Base-by-base conservation (phyloP, 495 filamentous ascomycete species). In the Xylaria telfairii region DNA sequence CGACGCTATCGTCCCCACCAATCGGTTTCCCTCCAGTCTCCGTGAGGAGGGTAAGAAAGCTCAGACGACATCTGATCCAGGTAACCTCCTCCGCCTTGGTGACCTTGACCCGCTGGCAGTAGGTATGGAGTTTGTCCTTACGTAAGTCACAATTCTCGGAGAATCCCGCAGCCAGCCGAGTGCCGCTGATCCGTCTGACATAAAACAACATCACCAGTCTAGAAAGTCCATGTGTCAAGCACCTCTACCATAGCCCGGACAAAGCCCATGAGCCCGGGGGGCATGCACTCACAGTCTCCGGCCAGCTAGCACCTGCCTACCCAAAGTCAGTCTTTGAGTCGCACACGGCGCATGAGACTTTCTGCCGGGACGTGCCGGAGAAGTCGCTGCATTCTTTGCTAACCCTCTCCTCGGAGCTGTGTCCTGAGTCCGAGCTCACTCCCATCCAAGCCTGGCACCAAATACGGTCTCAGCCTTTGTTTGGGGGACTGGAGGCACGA, bases 371-470 rank as follows among this genome's bases (percentile, higher is more conserved):
- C 12, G 51, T 62, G 13, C 59, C 72, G 13, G 60, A 73, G 37
- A 46, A 56, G 26, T 74, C 75, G 13, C 74, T 82, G 28, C 73
- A 77, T 51, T 76, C 72, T 1, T 65, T 82, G 12, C 61, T 80
- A 28, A 56, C 39, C 0, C 70, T 81, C 19, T 78, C 79, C 4
- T 68, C 71, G 8, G 73, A 78, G 24, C 62, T 82, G 26, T 72
- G 77, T 26, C 63, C 77, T 21, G 74, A 75, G 13, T 68, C 77
- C 32, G 78, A 82, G 59, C 46, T 81, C 12, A 81, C 78, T 39
- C 81, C 81, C 26, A 74, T 78, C 12, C 77, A 80, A 65, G 78
- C 80, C 24, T 81, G 81, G 81, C 65, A 74, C 53, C 76, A 78
- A 44, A 77, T 81, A n/a, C 70, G 77, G 5, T 44, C 65, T 19